phyloP scores from a whole-genome alignment of 75 land plant species.

The Pinus tabuliformis region DNA sequence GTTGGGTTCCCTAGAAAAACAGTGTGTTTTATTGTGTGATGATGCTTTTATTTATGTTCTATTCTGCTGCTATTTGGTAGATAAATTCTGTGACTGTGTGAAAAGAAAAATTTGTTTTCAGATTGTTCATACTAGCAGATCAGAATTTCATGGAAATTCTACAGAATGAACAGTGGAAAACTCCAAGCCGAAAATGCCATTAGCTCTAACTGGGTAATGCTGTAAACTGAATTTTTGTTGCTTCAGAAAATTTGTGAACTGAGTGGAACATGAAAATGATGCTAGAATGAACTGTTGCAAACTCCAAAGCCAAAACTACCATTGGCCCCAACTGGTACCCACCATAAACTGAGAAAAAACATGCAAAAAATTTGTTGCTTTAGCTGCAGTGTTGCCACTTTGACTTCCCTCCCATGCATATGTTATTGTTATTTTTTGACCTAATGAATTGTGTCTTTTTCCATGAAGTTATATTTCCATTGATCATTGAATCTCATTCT shows the following conservation, averaged over 20 bases:
- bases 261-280: background rate
- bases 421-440: background rate
- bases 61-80: too few species aligned
- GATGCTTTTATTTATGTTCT: too few species aligned
- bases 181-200: background rate
- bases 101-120: too few species aligned
- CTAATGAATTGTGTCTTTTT: background rate
- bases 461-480: background rate
- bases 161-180: background rate
- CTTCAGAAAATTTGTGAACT: background rate
- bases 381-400: too few species aligned
- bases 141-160: too few species aligned
- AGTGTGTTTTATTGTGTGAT: too few species aligned
- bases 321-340: background rate
- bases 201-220: background rate
- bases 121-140: too few species aligned
- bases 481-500: background rate
- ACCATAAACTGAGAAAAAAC: background rate
- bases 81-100: too few species aligned
- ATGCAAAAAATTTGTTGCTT: too few species aligned
- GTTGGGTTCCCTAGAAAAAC: too few species aligned
- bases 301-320: background rate
- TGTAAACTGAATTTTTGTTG: background rate
- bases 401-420: background rate
- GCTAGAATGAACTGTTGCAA: background rate